A percentile compares a stretch with the other conserved stretches of the same genome.
These are phyloP conservation scores for Ophiostoma quercus DNA, from an alignment of 2,329 filamentous ascomycete species.

Conservation along the genomic window DNA sequence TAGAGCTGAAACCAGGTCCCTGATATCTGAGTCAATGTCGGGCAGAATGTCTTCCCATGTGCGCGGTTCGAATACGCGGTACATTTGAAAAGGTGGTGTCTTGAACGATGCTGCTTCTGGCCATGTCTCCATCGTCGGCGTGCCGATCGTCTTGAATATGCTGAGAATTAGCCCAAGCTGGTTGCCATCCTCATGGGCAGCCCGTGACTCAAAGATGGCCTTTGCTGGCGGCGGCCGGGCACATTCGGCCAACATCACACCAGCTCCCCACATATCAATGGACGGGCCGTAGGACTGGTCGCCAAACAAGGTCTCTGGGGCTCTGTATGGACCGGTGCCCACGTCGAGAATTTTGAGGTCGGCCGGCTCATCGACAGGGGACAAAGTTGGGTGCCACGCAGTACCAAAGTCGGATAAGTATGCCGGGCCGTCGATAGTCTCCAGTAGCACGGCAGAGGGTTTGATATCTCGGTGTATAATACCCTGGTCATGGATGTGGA, in stretches of 20 bases:
- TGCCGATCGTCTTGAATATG: conserved; percentile 88
- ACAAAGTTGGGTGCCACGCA: conserved; percentile 65
- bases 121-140: conserved; percentile 74
- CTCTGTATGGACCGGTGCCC: conserved; percentile 82
- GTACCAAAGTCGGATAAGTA: conserved; percentile 90
- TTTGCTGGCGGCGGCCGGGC: conserved; percentile 45
- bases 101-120: conserved; percentile 66
- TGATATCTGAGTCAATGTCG: conserved; percentile 51
- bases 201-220: conserved; percentile 77
- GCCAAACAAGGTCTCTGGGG: conserved; percentile 87
- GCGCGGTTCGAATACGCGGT: conserved; percentile 64
- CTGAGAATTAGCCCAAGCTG: conserved; percentile 86
- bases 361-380: conserved; percentile 56
- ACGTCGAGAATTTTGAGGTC: conserved; percentile 81
- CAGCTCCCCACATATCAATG: conserved; percentile 86
- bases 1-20: conserved; percentile 61
- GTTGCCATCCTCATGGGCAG: conserved; percentile 71
- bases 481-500: conserved; percentile 63
- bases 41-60: conserved; percentile 67
- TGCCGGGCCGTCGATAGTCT: conserved; percentile 62
- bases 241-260: conserved; percentile 76
- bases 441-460: conserved; percentile 78
- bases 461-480: conserved; percentile 95
- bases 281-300: conserved; percentile 63
- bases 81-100: conserved; percentile 85